Evolutionary conservation across 371 early-diverging fungal genomes (phyloP).

Genomic region (Blakeslea trispora): DNA sequence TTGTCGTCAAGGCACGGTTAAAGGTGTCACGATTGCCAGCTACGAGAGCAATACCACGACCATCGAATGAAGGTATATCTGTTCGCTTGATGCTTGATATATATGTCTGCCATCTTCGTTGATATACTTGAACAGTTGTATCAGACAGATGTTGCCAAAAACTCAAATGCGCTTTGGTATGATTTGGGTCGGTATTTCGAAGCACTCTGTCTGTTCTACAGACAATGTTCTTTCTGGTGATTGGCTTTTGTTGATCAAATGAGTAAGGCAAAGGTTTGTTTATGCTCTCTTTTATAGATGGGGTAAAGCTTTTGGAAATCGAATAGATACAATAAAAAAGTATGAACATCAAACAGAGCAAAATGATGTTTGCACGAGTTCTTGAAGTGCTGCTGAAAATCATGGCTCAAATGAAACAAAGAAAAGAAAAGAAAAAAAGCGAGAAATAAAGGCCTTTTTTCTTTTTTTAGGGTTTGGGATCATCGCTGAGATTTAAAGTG

Average conservation of each 20-base stretch:
- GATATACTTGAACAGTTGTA: constrained; percentile 19
- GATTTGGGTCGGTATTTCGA: constrained; percentile 44
- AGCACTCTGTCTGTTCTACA: constrained; percentile 23
- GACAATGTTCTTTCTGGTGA: background rate
- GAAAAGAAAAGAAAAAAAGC: no score
- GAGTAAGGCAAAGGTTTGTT: background rate
- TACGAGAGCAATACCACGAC: constrained; percentile 42
- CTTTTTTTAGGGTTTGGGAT: constrained; percentile 7
- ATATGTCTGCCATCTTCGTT: constrained; percentile 36
- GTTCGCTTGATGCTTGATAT: constrained; percentile 17
- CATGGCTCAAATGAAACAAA: no score
- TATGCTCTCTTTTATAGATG: no score
- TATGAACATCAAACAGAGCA: background rate
- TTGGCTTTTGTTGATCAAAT: background rate
- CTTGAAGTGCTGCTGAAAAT: no score
- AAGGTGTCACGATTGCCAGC: constrained; percentile 51
- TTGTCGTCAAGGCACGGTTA: constrained; percentile 32
- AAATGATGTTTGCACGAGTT: constrained; percentile 4
- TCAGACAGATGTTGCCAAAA: constrained; percentile 32
- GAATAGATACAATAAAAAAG: constrained; percentile 11
- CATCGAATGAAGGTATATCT: constrained; percentile 10
- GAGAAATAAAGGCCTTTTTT: background rate
- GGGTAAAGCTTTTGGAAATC: background rate
- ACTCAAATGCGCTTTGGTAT: constrained; percentile 36
- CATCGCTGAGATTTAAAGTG: background rate